These are phyloP conservation scores for Alternaria sp. DNA, from an alignment of 2,329 filamentous ascomycete genomes.

Conservation along the genomic window DNA sequence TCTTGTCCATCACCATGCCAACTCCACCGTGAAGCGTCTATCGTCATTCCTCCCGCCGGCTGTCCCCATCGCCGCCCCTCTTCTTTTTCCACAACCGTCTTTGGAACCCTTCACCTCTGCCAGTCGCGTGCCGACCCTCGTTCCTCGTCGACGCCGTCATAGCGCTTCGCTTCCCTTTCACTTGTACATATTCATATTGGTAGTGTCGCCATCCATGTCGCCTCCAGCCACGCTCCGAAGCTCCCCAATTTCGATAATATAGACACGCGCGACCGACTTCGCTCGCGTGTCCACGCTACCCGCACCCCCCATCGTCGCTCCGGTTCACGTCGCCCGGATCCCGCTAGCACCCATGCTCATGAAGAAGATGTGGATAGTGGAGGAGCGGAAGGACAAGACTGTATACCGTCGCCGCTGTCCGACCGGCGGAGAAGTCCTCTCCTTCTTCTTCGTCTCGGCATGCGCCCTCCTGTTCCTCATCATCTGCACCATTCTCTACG, in stretches of 20 bases:
- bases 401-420: constrained; percentile 37
- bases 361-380: constrained; percentile 32
- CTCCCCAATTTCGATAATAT: constrained; percentile 9
- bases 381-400: constrained; percentile 35
- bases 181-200: constrained; percentile 1
- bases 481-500: constrained; percentile 42
- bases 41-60: neutral
- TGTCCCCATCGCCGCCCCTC: neutral
- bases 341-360: constrained; percentile 20
- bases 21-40: neutral
- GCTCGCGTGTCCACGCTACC: constrained; percentile 20
- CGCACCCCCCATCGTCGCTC: constrained; percentile 14
- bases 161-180: neutral
- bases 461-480: constrained; percentile 40
- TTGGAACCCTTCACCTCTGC: neutral
- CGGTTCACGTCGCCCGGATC: constrained; percentile 13
- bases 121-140: neutral
- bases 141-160: neutral
- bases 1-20: neutral
- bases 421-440: constrained; percentile 31
- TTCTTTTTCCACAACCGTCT: neutral
- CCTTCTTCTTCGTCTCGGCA: constrained; percentile 36
- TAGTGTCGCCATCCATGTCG: constrained; percentile 21
- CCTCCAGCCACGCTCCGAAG: constrained; percentile 10
- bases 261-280: constrained; percentile 18